These are phyloP conservation scores for Mytilinidion resinicola DNA, from an alignment of 495 filamentous ascomycete genomes.

Conservation along the genomic window DNA sequence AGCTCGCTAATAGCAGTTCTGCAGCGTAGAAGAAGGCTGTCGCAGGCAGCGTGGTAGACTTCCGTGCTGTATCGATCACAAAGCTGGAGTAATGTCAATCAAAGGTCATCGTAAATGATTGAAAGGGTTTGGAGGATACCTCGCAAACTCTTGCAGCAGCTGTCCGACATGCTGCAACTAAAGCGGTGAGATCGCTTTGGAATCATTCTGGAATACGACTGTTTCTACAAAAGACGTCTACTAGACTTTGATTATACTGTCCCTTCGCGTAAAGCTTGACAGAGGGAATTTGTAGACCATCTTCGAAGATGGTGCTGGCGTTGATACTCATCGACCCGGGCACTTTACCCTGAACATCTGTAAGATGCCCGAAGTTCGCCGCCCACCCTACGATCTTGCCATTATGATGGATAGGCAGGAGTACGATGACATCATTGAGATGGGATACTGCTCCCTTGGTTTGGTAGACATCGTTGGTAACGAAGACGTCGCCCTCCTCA, in stretches of 20 bases:
- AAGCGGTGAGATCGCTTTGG: constrained; percentile 43
- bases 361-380: constrained; percentile 48
- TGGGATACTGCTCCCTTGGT: constrained; percentile 46
- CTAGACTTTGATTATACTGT: constrained; percentile 40
- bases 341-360: constrained; percentile 47
- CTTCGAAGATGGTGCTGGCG: constrained; percentile 46
- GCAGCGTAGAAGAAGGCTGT: constrained; percentile 42
- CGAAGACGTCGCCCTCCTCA: constrained; percentile 46
- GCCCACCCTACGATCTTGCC: constrained; percentile 43
- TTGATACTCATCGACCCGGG: constrained; percentile 50
- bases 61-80: constrained; percentile 41
- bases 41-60: constrained; percentile 41
- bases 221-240: constrained; percentile 45
- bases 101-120: no score
- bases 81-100: constrained; percentile 24
- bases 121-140: no score
- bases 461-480: constrained; percentile 49
- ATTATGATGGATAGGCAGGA: constrained; percentile 44
- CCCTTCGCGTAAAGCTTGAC: constrained; percentile 44
- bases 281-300: constrained; percentile 47
- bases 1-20: constrained; percentile 41
- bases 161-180: constrained; percentile 45
- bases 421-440: constrained; percentile 45
- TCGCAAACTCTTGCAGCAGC: constrained; percentile 40
- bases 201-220: constrained; percentile 48